Conservation (phyloP, 2,329 filamentous ascomycete genomes). For the Cordyceps militaris region DNA sequence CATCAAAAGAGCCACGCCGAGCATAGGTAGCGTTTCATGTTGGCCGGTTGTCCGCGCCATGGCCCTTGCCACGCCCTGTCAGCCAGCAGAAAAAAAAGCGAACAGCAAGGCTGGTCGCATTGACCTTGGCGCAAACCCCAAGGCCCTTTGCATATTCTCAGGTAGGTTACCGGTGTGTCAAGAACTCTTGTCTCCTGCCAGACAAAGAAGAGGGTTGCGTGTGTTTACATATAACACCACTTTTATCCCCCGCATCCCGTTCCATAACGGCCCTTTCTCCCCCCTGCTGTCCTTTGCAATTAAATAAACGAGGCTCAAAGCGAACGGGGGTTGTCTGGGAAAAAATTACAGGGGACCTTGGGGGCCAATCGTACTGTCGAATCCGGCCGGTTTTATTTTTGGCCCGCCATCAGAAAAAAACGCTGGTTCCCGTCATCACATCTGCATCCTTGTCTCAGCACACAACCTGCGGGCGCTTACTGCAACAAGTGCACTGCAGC, state of each 20-base stretch:
- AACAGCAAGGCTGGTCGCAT: not conserved
- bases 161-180: no score
- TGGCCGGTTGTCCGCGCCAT: no score
- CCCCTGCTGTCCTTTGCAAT: not conserved
- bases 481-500: not conserved
- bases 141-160: no score
- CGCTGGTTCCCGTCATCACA: not conserved
- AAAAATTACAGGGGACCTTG: constrained; percentile 10
- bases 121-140: not conserved
- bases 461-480: not conserved
- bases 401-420: not conserved
- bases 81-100: not conserved
- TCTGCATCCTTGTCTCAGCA: not conserved
- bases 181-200: no score
- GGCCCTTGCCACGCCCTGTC: not conserved
- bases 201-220: no score
- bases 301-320: not conserved
- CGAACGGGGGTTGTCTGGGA: not conserved
- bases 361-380: constrained; percentile 1
- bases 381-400: not conserved
- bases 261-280: not conserved
- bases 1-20: not conserved
- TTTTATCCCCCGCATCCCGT: not conserved
- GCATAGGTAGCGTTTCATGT: not conserved
- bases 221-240: not conserved